Percentiles rank a stretch among this genome's conserved stretches.
Evolutionary conservation across 257 asterid genomes (phyloP).

Genomic region (Capsicum baccatum): DNA sequence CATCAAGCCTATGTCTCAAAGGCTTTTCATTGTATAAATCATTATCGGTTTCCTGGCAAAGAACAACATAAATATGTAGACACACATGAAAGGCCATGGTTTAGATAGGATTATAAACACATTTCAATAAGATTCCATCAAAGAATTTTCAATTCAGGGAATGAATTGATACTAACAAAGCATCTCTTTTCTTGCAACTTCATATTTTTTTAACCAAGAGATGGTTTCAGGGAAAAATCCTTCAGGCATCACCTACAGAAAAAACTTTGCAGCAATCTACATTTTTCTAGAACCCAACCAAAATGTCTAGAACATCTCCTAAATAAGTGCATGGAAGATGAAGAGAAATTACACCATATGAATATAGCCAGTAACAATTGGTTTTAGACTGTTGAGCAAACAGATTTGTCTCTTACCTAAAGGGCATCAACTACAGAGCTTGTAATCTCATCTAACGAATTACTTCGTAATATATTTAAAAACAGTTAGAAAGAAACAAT

Average conservation of each 20-base stretch:
- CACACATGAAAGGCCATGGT: background rate
- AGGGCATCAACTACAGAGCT: slow-evolving; percentile 4
- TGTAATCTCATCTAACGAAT: slow-evolving; percentile 16
- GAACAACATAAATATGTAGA: background rate
- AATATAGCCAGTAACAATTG: background rate
- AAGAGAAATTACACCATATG: background rate
- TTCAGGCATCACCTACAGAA: slow-evolving; percentile 8
- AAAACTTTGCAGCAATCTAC: slow-evolving; percentile 13
- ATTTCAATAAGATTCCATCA: background rate
- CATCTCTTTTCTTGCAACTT: background rate
- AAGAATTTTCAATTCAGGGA: background rate
- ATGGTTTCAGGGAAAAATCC: background rate
- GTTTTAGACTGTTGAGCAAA: background rate
- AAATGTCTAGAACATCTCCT: background rate
- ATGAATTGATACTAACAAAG: background rate
- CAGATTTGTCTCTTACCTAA: slow-evolving; percentile 9
- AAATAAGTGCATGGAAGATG: background rate
- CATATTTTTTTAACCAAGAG: background rate
- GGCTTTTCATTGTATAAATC: background rate
- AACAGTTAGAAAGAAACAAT: background rate
- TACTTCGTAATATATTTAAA: background rate
- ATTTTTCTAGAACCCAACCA: background rate
- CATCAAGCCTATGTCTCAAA: background rate
- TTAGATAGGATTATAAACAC: background rate
- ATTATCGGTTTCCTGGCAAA: background rate